These are phyloP conservation scores for Irpex sp. DNA, from an alignment of 1,284 basidiomycete genomes.

Conservation along the genomic window DNA sequence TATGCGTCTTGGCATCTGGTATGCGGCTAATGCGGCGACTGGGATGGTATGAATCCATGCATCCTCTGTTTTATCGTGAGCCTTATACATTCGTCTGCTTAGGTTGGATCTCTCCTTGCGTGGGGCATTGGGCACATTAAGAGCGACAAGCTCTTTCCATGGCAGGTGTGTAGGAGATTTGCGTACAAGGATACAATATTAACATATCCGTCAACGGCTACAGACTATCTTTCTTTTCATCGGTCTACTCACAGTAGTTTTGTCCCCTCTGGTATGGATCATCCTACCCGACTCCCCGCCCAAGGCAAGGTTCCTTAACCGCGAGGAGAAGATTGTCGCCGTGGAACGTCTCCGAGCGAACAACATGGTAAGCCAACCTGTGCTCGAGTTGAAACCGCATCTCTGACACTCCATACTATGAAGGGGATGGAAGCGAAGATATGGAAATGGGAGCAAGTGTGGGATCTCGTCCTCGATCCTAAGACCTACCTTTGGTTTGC, in stretches of 20 bases:
- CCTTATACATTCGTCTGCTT: neutral
- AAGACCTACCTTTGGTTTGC: constrained; percentile 45
- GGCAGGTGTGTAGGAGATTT: constrained; percentile 27
- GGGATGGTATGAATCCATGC: constrained; percentile 25
- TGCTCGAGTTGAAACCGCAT: too few relatives aligned
- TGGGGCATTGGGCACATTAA: constrained; percentile 41
- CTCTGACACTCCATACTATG: neutral
- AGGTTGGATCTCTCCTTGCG: constrained; percentile 35
- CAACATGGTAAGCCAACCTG: constrained; percentile 28
- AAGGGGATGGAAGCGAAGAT: constrained; percentile 40
- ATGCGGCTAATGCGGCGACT: constrained; percentile 37
- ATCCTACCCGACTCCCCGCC: constrained; percentile 39
- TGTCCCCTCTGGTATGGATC: constrained; percentile 41
- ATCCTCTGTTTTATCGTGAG: neutral
- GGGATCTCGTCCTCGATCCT: constrained; percentile 36
- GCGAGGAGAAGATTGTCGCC: constrained; percentile 40
- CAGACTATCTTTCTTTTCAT: constrained; percentile 49
- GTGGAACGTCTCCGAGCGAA: constrained; percentile 40
- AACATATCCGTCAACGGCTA: neutral
- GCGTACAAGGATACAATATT: neutral
- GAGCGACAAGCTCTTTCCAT: constrained; percentile 29
- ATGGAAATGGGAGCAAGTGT: constrained; percentile 43
- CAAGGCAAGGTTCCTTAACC: constrained; percentile 35
- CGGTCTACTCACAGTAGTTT: constrained; percentile 40
- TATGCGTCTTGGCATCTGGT: constrained; percentile 39